Evolutionary conservation across 169 alveolate genomes (phyloP).

Genomic region (Plasmodium chabaudi): DNA sequence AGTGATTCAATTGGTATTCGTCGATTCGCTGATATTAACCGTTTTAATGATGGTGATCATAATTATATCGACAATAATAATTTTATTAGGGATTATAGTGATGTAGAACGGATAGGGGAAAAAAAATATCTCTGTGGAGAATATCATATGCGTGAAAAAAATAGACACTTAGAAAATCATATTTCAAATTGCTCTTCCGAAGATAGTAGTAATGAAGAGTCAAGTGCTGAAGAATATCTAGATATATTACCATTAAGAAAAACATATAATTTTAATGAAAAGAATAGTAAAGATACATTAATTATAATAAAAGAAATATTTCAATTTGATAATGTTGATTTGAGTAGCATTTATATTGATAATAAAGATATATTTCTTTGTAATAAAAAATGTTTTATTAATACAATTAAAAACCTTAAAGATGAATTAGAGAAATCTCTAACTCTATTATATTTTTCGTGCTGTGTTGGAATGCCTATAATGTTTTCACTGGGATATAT

Average conservation of each 20-base stretch:
- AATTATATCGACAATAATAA: no score
- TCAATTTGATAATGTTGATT: slow-evolving; percentile 64
- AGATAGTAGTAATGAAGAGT: background rate
- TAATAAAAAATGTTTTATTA: slow-evolving; percentile 59
- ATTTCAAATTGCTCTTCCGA: background rate
- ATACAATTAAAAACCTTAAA: slow-evolving; percentile 67
- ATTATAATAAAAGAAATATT: slow-evolving; percentile 64
- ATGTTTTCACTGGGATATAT: slow-evolving; percentile 69
- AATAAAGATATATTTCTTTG: slow-evolving; percentile 49
- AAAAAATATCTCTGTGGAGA: no score
- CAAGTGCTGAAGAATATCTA: slow-evolving; percentile 14
- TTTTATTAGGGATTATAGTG: no score
- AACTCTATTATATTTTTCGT: slow-evolving; percentile 47
- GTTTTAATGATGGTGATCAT: no score
- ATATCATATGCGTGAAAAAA: background rate
- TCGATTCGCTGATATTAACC: no score
- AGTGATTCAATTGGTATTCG: no score
- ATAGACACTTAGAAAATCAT: background rate
- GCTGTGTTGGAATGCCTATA: slow-evolving; percentile 75
- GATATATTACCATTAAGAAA: slow-evolving; percentile 62
- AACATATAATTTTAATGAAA: slow-evolving; percentile 43
- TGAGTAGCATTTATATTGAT: slow-evolving; percentile 41
- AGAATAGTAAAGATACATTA: slow-evolving; percentile 49
- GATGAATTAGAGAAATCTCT: slow-evolving; percentile 38
- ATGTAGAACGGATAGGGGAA: no score